phyloP scores from a whole-genome alignment of 2,329 filamentous ascomycete species.

The Immersiporthe knoxdaviesiana region DNA sequence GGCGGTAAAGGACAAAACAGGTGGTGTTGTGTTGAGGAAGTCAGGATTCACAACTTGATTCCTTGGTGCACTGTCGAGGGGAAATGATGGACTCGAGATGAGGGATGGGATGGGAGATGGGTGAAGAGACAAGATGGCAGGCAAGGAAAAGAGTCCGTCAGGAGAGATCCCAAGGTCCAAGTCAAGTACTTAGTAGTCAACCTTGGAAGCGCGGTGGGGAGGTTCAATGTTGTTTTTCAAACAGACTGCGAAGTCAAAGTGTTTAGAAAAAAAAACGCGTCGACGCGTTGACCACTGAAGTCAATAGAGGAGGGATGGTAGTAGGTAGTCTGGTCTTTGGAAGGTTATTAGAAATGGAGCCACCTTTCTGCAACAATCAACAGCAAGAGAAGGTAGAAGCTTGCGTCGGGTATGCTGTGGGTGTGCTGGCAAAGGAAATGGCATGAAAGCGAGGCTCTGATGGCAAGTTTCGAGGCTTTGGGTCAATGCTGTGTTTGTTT shows the following conservation, averaged over 20 bases:
- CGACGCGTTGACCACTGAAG: neutral
- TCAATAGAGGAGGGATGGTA: neutral
- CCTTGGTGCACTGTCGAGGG: neutral
- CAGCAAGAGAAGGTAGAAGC: neutral
- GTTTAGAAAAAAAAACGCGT: too few species aligned
- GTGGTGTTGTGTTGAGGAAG: neutral
- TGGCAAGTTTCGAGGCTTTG: neutral
- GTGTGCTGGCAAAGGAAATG: neutral
- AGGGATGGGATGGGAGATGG: neutral
- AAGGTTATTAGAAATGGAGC: neutral
- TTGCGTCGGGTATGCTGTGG: neutral
- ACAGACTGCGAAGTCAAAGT: too few species aligned
- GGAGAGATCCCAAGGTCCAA: neutral
- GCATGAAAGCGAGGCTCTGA: neutral
- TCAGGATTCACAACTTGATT: too few species aligned
- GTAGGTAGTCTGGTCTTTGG: neutral
- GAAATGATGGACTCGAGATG: neutral
- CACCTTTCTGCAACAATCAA: neutral
- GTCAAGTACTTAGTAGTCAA: neutral
- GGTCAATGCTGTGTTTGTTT: neutral
- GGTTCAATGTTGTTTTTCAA: too few species aligned
- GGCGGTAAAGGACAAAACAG: neutral
- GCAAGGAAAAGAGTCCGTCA: neutral
- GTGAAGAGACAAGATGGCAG: neutral
- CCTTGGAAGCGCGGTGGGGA: neutral